Conservation (phyloP, 768 basidiomycete species). For the Termitomyces sp. region DNA sequence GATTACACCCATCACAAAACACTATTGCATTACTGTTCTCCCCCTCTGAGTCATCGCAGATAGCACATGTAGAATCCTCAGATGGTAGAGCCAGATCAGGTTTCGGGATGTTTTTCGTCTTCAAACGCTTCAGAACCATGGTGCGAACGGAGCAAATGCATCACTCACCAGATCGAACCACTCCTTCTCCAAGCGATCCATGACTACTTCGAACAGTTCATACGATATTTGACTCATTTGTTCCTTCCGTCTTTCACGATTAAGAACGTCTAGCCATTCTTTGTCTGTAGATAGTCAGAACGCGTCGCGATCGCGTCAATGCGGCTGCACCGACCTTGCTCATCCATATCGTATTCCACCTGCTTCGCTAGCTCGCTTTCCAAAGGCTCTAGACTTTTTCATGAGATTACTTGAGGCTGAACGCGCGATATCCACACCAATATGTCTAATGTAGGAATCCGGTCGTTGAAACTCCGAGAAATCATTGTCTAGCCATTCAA, state of each 20-base stretch:
- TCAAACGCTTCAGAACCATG: background rate
- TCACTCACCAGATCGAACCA: slow-evolving; percentile 88
- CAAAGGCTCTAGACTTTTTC: slow-evolving; percentile 63
- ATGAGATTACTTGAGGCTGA: slow-evolving; percentile 4
- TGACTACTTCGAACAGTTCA: slow-evolving; percentile 91
- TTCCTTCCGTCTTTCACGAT: slow-evolving; percentile 75
- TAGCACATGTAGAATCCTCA: slow-evolving; percentile 94
- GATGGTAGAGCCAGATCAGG: slow-evolving; percentile 81
- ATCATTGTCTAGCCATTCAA: slow-evolving; percentile 38
- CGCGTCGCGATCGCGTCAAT: background rate
- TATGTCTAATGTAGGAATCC: slow-evolving; percentile 86
- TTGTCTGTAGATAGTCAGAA: slow-evolving; percentile 51
- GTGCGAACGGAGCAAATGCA: background rate
- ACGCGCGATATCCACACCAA: slow-evolving; percentile 47
- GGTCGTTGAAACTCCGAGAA: slow-evolving; percentile 69
- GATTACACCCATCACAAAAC: slow-evolving; percentile 97
- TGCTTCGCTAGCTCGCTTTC: slow-evolving; percentile 89
- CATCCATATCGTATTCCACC: slow-evolving; percentile 99
- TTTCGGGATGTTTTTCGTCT: slow-evolving; percentile 95
- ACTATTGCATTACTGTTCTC: slow-evolving; percentile 99
- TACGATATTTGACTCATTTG: slow-evolving; percentile 66
- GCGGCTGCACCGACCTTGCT: slow-evolving; percentile 63
- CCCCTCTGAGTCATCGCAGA: slow-evolving; percentile 97
- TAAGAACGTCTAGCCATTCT: slow-evolving; percentile 89
- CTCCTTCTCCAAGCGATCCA: slow-evolving; percentile 98